Base-by-base conservation (phyloP, 805 yeast species). In the Torulaspora indica region DNA sequence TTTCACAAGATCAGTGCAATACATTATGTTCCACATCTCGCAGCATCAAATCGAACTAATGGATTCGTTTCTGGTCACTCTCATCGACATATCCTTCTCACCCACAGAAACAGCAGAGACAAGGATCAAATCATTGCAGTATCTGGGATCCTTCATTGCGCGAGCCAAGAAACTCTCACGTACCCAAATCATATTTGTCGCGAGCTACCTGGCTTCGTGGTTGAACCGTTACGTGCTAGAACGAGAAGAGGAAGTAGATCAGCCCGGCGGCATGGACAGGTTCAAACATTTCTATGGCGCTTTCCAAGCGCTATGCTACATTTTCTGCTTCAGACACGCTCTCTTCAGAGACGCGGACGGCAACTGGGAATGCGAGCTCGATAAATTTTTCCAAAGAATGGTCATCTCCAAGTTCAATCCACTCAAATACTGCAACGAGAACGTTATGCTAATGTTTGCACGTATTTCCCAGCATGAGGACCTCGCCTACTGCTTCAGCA, bases 381-480 rank as follows among this genome's bases (percentile, higher is more conserved):
- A 90, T 57, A 84, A 81, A 67, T 83, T 93, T 51, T 88, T 90
- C 70, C 96, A 85, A 63, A 75, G 95, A 52, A 77, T 85, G 57
- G 79, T 91, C 27, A 76, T 89, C 29, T 82, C 96, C 8, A 85
- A 85, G 59, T 91, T 93, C 72, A 93, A 91, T 62, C 98, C 98
- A 3, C 74, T 91, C 56, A 87, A 88, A 61, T 91, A 81, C 70
- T 88, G 96, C 66, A 91, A 90, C 60, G 95, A 86, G 57, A 87
- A 95, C 12, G 97, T 91, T 37, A 96, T 90, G 48, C 74, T 82
- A 46, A 91, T 90, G 73, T 91, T 91, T 71, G 97, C 98, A 9
- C 82, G 88, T 52, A 79, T 93, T 33, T 87, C 98, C 3, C 95
- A 91, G 55, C 81, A 82, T 56, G 86, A 87, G 53, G 88, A 87